Evolutionary conservation across 2,329 filamentous ascomycete species (phyloP), one percentile per base, ranked within the genome.

Genomic region (Xylaria sp.): DNA sequence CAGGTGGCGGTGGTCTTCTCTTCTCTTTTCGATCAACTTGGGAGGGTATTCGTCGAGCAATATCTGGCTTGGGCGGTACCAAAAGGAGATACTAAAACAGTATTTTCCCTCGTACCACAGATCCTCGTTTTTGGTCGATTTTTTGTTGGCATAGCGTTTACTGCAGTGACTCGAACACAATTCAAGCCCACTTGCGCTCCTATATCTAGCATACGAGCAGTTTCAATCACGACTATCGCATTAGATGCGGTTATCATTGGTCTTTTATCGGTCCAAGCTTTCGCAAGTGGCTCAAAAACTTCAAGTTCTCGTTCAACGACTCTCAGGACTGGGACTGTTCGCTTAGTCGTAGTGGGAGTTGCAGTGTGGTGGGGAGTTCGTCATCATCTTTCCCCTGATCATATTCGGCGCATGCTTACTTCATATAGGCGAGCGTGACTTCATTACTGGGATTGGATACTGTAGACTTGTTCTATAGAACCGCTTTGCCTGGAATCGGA

Each of bases 1-100:
- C 86, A 88, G 75, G 76, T 86, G 62, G 81, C 83, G 64, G 80
- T 88, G 53, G 80, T 83, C 40, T 84, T 89, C 72, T 83, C 84
- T 56, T 82, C 86, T 9, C 72, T 83, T 28, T 88, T 89, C 76
- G 88, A 90, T 71, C 87, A 90, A 75, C 74, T 89, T 28, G 84
- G 84, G 20, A 83, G 88, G 59, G 78, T 86, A 59, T 81, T 84
- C 42, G 76, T 88, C 64, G 83, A 88, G 72, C 87, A 89, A 74
- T 86, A 84, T 65, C 75, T 89, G 5, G 71, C 87, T 51, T 88
- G 86, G 85, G 81, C 80, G 5, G 79, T 85, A 66, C 83, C 81
- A 72, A 78, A 76, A 23, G 79, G 79, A 38, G 73, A 76, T n/a
- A 78, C 75, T 71, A 78, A 79, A 38, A 79, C 81, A 38, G 59